phyloP scores from a whole-genome alignment of 2,329 filamentous ascomycete genomes.

The Sarocladium strictum region DNA sequence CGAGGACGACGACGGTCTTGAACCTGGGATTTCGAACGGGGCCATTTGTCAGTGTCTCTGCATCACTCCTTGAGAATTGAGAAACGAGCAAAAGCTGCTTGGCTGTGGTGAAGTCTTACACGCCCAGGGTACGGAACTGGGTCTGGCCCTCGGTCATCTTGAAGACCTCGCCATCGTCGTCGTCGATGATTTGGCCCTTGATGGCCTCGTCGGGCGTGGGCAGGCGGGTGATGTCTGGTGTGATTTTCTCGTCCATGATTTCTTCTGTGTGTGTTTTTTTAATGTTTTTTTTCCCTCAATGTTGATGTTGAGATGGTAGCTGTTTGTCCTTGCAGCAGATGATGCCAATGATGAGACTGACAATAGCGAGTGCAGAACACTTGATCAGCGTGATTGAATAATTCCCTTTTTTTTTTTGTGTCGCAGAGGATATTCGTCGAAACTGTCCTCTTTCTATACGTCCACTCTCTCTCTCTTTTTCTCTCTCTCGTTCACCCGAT shows the following conservation, averaged over 20 bases:
- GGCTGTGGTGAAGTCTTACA: conserved; percentile 10
- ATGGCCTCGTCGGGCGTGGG: neutral
- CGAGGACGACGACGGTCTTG: conserved; percentile 13
- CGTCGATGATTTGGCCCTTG: conserved; percentile 3
- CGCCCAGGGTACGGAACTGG: conserved; percentile 16
- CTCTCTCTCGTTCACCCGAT: no score
- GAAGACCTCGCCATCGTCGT: conserved; percentile 16
- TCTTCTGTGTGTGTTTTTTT: neutral
- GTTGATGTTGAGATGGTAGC: neutral
- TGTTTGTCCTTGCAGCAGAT: neutral
- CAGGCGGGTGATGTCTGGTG: neutral
- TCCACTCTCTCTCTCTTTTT: neutral
- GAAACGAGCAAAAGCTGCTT: neutral
- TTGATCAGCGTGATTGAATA: neutral
- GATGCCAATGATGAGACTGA: neutral
- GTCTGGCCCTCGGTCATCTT: conserved; percentile 9
- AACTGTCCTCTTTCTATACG: neutral
- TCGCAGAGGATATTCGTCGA: neutral
- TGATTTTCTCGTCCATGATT: neutral
- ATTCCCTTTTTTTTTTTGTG: neutral
- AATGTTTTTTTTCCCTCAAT: neutral
- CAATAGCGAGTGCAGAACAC: neutral
- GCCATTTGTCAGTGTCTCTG: neutral
- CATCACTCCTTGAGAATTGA: neutral
- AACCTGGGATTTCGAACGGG: neutral